phyloP scores from a whole-genome alignment of 2,329 filamentous ascomycete species.

The Sclerotinia nivalis region DNA sequence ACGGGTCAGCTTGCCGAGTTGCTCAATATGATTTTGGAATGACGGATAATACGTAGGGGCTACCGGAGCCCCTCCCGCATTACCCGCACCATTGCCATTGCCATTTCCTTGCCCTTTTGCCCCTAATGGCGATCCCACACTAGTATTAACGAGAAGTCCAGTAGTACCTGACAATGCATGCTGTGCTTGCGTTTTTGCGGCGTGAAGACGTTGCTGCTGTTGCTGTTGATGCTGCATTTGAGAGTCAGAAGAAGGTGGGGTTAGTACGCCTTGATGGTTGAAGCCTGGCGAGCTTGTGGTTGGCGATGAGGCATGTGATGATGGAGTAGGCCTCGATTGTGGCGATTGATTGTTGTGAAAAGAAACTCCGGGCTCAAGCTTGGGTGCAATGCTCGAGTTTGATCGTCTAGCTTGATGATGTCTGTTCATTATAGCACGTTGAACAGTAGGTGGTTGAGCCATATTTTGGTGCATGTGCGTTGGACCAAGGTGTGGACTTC shows the following conservation, averaged over 20 bases:
- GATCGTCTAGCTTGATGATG: conserved; percentile 71
- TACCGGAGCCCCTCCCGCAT: conserved; percentile 45
- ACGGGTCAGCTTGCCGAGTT: conserved; percentile 80
- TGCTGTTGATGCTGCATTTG: conserved; percentile 53
- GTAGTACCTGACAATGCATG: conserved; percentile 36
- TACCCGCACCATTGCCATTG: conserved; percentile 40
- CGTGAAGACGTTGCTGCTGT: conserved; percentile 43
- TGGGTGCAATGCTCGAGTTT: conserved; percentile 72
- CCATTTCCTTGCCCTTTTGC: conserved; percentile 39
- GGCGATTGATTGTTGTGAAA: conserved; percentile 51
- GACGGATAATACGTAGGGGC: conserved; percentile 71
- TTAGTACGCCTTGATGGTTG: conserved; percentile 57
- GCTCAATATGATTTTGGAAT: conserved; percentile 74
- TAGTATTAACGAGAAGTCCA: conserved; percentile 34
- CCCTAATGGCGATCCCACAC: conserved; percentile 34
- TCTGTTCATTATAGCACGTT: conserved; percentile 77
- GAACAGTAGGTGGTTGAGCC: conserved; percentile 74
- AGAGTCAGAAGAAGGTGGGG: conserved; percentile 59
- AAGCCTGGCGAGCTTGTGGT: conserved; percentile 63
- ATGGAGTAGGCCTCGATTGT: conserved; percentile 77
- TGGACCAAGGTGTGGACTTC: conserved; percentile 75
- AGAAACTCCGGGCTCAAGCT: conserved; percentile 58
- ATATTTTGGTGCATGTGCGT: conserved; percentile 67
- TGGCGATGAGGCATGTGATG: conserved; percentile 74
- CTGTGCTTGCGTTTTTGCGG: conserved; percentile 33